These are phyloP conservation scores for Theobroma cacao DNA, from an alignment of 345 rosid genomes.

Conservation along the genomic window DNA sequence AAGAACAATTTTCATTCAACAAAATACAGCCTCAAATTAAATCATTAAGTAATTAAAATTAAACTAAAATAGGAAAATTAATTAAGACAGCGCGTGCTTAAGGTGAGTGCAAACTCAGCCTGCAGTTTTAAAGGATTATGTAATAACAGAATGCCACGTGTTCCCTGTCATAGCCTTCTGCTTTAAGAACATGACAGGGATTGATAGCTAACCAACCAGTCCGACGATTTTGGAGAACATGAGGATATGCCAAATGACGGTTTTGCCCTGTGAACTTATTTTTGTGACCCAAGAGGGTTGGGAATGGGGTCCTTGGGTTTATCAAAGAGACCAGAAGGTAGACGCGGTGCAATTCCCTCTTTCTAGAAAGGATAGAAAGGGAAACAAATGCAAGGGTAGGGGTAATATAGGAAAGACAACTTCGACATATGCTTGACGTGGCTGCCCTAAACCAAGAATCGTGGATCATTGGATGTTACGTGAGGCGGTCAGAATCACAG, in stretches of 20 bases:
- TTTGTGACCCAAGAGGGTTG: background rate
- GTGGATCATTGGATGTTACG: background rate
- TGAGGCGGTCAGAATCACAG: background rate
- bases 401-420: conserved; percentile 2
- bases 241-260: background rate
- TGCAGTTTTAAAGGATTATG: background rate
- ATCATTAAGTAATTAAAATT: background rate
- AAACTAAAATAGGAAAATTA: background rate
- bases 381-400: background rate
- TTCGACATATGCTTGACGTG: background rate
- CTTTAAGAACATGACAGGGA: background rate
- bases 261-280: background rate
- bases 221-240: background rate
- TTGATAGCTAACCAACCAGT: background rate
- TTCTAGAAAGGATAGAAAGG: background rate
- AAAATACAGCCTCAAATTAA: background rate
- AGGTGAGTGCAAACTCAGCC: background rate
- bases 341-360: background rate
- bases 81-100: background rate
- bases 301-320: background rate
- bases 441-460: background rate
- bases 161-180: background rate
- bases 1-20: background rate
- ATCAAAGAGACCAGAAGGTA: background rate
- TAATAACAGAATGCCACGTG: background rate